Conservation (phyloP, 768 basidiomycete species). For the Amyloporia xantha region DNA sequence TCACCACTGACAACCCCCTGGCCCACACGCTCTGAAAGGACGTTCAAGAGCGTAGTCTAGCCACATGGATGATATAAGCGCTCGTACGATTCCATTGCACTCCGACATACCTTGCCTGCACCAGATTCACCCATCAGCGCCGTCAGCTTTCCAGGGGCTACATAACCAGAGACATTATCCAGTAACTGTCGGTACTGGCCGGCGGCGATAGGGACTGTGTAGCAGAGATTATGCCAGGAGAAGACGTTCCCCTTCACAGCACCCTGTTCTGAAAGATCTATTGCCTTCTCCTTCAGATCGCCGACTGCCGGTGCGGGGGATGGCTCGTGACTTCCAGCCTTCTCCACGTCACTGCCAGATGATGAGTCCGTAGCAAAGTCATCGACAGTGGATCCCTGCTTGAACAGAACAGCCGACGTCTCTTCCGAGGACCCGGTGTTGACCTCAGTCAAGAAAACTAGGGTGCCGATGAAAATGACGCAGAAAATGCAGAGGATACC, state of each 20-base stretch:
- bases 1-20: slow-evolving; percentile 35
- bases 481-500: slow-evolving; percentile 68
- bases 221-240: slow-evolving; percentile 71
- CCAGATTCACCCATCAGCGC: slow-evolving; percentile 67
- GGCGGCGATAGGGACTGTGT: slow-evolving; percentile 50
- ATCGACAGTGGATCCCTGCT: slow-evolving; percentile 41
- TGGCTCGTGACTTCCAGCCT: background rate
- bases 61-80: background rate
- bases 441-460: slow-evolving; percentile 54
- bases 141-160: slow-evolving; percentile 73
- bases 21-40: slow-evolving; percentile 33
- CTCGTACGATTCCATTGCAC: background rate
- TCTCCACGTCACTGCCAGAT: slow-evolving; percentile 2
- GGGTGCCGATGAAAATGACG: slow-evolving; percentile 44
- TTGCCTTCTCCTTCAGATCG: slow-evolving; percentile 7
- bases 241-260: slow-evolving; percentile 45
- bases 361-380: slow-evolving; percentile 4
- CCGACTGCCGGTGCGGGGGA: slow-evolving; percentile 1
- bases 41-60: slow-evolving; percentile 48
- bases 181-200: slow-evolving; percentile 44
- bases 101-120: slow-evolving; percentile 36
- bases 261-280: slow-evolving; percentile 20
- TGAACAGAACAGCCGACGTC: slow-evolving; percentile 53
- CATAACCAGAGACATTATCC: slow-evolving; percentile 72
- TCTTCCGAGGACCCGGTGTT: slow-evolving; percentile 32